Base-by-base conservation (phyloP, 2,329 filamentous ascomycete species). In the Penicillium brevicompactum region DNA sequence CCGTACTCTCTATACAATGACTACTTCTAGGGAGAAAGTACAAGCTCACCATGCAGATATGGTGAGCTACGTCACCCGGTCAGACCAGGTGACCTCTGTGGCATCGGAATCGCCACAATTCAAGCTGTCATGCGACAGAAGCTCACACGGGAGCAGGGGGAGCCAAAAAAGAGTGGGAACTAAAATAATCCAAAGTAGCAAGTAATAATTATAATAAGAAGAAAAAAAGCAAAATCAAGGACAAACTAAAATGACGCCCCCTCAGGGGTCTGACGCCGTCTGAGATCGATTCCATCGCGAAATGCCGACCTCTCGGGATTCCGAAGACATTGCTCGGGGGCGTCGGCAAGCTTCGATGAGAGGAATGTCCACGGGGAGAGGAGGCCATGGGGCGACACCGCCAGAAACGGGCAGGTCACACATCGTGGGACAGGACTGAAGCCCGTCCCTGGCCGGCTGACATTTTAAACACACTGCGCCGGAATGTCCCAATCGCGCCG, bases 101-200 rank as follows among this genome's bases (percentile, higher is more conserved):
- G 38, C 47, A 34, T 54, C 46, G 18, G 16, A 54, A 51, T 54
- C 47, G 52, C 52, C 52, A 54, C 46, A 46, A 27, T 48, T 44
- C 30, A n/a, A 50, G 8, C 16, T 48, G 51, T 54, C 52, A 54
- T 51, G 52, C 52, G 52, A 54, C 47, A 32, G 27, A 5, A 16
- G 13, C 30, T 42, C 41, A 18, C 18, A 18, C 18, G 18, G 18
- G 18, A 14, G 40, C 13, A 48, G 24, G 9, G 14, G 32, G n/a
- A 45, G 27, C 2, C 5, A 27, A 27, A 27, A 27, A 27, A 27
- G 8, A 27, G 24, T 6, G 24, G 24, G 24, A 27, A 27, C 18
- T 18, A 18, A 18, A 18, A 18, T 18, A 27, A 27, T 27, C 24
- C 24, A 27, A 5, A 27, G 24, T 4, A 27, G 18, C 18, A 18